A percentile compares a stretch with the other conserved stretches of the same genome.
Conservation (phyloP, 2,329 filamentous ascomycete species). For the Colletotrichum eremochloae region DNA sequence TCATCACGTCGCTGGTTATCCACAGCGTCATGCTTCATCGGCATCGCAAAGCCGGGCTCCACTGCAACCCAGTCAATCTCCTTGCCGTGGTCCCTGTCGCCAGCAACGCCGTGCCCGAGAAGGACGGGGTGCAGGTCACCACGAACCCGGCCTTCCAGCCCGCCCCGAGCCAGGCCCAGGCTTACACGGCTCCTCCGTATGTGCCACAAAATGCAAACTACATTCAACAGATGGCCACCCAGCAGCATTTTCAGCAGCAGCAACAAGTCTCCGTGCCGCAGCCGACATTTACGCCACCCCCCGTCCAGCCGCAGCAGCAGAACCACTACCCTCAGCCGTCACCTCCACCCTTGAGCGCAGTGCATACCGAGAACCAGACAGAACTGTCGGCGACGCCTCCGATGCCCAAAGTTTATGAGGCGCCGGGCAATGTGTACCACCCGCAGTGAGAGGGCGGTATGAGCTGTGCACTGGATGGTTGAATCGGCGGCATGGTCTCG, state of each 20-base stretch:
- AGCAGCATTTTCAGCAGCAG: slow-evolving; percentile 43
- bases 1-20: slow-evolving; percentile 56
- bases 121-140: slow-evolving; percentile 36
- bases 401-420: slow-evolving; percentile 20
- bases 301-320: slow-evolving; percentile 40
- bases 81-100: slow-evolving; percentile 33
- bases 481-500: too few relatives aligned
- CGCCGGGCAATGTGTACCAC: slow-evolving; percentile 12
- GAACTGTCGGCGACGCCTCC: slow-evolving; percentile 23
- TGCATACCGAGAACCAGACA: slow-evolving; percentile 20
- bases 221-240: not conserved
- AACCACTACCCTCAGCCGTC: slow-evolving; percentile 42
- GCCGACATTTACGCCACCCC: slow-evolving; percentile 35
- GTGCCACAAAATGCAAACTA: slow-evolving; percentile 1
- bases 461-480: too few relatives aligned
- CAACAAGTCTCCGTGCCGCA: slow-evolving; percentile 41
- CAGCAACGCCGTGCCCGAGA: slow-evolving; percentile 45
- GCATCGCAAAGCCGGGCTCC: slow-evolving; percentile 60
- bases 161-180: slow-evolving; percentile 1
- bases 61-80: slow-evolving; percentile 49
- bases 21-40: slow-evolving; percentile 57
- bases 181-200: slow-evolving; percentile 13
- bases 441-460: not conserved
- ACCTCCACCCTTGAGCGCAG: slow-evolving; percentile 21
- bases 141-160: slow-evolving; percentile 6